Base-by-base conservation (phyloP, 768 basidiomycete species). In the Calocera cornea region DNA sequence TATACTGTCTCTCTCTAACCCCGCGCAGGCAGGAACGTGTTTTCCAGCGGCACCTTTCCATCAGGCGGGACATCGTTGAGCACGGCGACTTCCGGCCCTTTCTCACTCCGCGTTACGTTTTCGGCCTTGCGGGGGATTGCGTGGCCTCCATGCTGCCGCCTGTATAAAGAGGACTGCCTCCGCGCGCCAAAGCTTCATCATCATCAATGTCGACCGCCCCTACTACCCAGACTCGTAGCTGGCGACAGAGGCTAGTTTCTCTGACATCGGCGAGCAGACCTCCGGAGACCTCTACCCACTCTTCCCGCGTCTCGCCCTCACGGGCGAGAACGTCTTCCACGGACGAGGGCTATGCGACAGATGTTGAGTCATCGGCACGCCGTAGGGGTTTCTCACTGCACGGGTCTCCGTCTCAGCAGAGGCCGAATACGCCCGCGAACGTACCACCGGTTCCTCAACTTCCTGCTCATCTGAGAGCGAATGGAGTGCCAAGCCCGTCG, bases 161-260 rank as follows among this genome's bases (percentile, higher is more conserved):
- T 33, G 54, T 60, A 60, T 60, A 60, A 60, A 60, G 54, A 60
- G 54, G 54, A 60, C 54, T 60, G 54, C 54, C 24, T 60, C 54
- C 54, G 54, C 19, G 54, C 27, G 2, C 54, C 27, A 60, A 3
- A 22, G n/a, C n/a, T 27, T 27, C 54, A 11, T 60, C 54, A 60
- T 33, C 24, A 33, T 22, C 54, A 16, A 60, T 60, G 54, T 29
- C 54, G 16, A 16, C 54, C 19, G 5, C 24, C 10, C 24, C 54
- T 33, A 12, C 31, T 27, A 7, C 14, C 2, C 54, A 27, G 31
- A 8, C 54, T 16, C 54, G 14, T 60, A 27, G 54, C 27, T 60
- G 54, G 54, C 54, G 54, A 31, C 54, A 27, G 27, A 14, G 54
- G 19, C 27, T 60, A 5, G 54, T 33, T 16, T 60, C 54, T 60